Evolutionary conservation across 768 basidiomycete species (phyloP).

Genomic region (Macrolepiota albuminosa): DNA sequence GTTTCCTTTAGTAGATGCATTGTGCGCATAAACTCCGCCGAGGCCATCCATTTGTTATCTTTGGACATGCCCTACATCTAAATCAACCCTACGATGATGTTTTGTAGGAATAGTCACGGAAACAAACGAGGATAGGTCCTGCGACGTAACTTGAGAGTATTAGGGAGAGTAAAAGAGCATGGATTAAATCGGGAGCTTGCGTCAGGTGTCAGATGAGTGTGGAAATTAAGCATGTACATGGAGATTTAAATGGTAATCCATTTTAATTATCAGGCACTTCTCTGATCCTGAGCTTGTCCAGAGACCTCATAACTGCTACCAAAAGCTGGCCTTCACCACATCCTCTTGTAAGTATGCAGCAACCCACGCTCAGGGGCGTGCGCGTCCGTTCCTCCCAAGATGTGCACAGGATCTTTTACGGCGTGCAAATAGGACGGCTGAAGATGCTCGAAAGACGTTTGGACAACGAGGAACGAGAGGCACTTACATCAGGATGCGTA

Average conservation of each 20-base stretch:
- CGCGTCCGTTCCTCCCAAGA: conserved; percentile 76
- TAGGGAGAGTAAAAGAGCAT: conserved; percentile 41
- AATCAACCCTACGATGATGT: not conserved
- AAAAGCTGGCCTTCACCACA: not conserved
- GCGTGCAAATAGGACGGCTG: conserved; percentile 55
- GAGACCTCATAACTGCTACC: not conserved
- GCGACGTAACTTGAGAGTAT: conserved; percentile 10
- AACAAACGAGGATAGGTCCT: not conserved
- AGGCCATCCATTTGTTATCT: conserved; percentile 10
- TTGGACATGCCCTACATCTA: not conserved
- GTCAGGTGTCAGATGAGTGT: conserved; percentile 4
- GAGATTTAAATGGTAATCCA: conserved; percentile 16
- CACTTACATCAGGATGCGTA: conserved; percentile 47
- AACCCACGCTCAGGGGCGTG: conserved; percentile 65
- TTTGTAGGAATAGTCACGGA: not conserved
- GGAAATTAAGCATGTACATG: conserved; percentile 8
- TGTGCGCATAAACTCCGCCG: conserved; percentile 18
- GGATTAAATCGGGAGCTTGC: conserved; percentile 30
- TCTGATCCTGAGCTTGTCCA: conserved; percentile 8
- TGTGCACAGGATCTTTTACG: conserved; percentile 79
- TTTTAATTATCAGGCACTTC: conserved; percentile 18
- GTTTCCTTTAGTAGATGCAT: conserved; percentile 16
- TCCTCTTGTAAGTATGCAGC: conserved; percentile 35
- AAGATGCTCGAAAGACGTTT: conserved; percentile 74
- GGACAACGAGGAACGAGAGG: conserved; percentile 69